A percentile compares a stretch with the other conserved stretches of the same genome.
Conservation (phyloP, 352 stramenopile genomes). For the Lagenidium giganteum region DNA sequence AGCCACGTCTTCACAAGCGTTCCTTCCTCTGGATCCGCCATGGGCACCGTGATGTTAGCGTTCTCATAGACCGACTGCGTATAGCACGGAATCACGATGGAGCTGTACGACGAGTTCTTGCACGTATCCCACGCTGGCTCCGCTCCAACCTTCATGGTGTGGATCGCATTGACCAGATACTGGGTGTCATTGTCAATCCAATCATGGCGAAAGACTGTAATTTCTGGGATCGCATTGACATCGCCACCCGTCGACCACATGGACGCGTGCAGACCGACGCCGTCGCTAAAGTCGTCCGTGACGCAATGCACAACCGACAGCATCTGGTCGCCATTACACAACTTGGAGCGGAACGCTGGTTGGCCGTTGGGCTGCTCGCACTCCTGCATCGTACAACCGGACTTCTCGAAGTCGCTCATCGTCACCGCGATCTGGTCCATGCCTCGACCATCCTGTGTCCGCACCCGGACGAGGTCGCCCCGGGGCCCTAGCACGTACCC, state of each 20-base stretch:
- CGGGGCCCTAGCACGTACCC: constrained; percentile 5
- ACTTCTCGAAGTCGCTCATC: constrained; percentile 7
- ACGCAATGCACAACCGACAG: constrained; percentile 14
- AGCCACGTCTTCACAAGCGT: no score
- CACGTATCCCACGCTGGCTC: constrained; percentile 12
- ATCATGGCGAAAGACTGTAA: constrained; percentile 12
- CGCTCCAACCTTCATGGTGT: constrained; percentile 9
- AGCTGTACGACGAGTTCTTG: no score
- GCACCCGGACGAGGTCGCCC: constrained; percentile 14
- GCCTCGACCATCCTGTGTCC: constrained; percentile 15
- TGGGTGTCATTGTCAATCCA: constrained; percentile 14
- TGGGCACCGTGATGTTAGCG: no score
- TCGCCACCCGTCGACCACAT: constrained; percentile 26
- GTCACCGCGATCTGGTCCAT: constrained; percentile 30
- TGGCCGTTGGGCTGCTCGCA: no score
- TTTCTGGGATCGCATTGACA: constrained; percentile 9
- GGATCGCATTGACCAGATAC: constrained; percentile 22
- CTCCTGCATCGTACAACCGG: constrained; percentile 14
- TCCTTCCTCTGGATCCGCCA: no score
- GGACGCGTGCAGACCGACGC: constrained; percentile 3
- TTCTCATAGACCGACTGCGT: no score
- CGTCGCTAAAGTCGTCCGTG: constrained; percentile 4
- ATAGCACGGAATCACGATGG: no score
- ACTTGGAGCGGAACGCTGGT: constrained; percentile 21
- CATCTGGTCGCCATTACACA: constrained; percentile 19